Conservation (phyloP, 345 rosid genomes). For the Pugionium cornutum region DNA sequence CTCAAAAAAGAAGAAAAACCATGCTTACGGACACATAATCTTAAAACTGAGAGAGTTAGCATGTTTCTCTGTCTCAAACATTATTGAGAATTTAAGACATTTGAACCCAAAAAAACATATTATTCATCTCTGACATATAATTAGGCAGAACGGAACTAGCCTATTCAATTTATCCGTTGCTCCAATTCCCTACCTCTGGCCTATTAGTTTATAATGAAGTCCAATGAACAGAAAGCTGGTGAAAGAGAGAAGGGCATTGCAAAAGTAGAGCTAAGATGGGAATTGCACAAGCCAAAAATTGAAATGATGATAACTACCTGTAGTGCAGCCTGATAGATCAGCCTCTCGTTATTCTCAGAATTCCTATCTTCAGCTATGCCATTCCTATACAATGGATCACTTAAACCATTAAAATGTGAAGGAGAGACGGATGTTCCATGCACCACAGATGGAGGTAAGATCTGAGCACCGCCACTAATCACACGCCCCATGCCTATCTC, state of each 20-base stretch:
- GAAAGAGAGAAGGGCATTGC: neutral
- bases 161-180: conserved; percentile 10
- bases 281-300: neutral
- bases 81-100: neutral
- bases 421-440: conserved; percentile 49
- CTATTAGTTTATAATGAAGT: neutral
- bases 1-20: neutral
- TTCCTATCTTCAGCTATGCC: conserved; percentile 57
- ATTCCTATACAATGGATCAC: conserved; percentile 50
- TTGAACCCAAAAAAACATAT: neutral
- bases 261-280: neutral
- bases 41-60: conserved; percentile 3
- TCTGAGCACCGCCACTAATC: conserved; percentile 49
- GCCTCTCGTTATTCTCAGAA: conserved; percentile 64
- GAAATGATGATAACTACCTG: conserved; percentile 55
- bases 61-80: conserved; percentile 15
- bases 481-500: conserved; percentile 54
- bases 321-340: conserved; percentile 87
- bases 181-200: conserved; percentile 1
- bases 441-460: conserved; percentile 60
- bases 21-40: conserved; percentile 16
- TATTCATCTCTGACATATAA: conserved; percentile 8
- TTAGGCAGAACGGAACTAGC: neutral
- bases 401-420: conserved; percentile 50
- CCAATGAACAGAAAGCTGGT: neutral